A percentile compares a stretch with the other conserved stretches of the same genome.
Conservation (phyloP, 1,284 basidiomycete species). For the Ustilago sp. region DNA sequence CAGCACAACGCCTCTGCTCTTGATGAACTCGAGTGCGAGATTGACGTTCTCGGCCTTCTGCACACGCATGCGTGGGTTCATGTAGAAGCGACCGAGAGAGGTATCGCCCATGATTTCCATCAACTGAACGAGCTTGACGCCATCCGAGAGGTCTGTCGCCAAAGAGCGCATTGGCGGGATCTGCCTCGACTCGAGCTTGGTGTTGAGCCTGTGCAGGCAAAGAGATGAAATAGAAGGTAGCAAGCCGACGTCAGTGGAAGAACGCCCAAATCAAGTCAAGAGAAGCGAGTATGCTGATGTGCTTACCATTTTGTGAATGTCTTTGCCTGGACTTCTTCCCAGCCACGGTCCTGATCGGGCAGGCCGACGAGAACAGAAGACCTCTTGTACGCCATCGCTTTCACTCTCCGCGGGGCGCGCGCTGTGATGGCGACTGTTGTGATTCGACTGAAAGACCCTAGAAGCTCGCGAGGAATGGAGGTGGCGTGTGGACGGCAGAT, state of each 20-base stretch:
- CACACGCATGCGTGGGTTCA: constrained; percentile 86
- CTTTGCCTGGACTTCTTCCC: constrained; percentile 67
- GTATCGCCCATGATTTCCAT: constrained; percentile 76
- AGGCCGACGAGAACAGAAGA: constrained; percentile 59
- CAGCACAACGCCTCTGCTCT: constrained; percentile 90
- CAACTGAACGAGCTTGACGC: constrained; percentile 85
- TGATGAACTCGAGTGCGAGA: constrained; percentile 94
- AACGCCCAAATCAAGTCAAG: background rate
- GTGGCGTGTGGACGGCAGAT: background rate
- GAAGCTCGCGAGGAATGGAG: background rate
- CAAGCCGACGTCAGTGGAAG: background rate
- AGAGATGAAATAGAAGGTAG: background rate
- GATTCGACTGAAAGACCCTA: background rate
- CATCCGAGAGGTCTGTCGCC: constrained; percentile 90
- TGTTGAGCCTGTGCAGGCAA: constrained; percentile 83
- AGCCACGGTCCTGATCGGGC: constrained; percentile 63
- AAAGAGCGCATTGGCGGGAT: constrained; percentile 92
- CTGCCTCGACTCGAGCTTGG: constrained; percentile 86
- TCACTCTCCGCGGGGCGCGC: constrained; percentile 1
- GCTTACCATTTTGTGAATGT: constrained; percentile 67
- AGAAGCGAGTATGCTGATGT: background rate
- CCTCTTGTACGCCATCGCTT: constrained; percentile 60
- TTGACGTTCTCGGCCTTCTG: constrained; percentile 99
- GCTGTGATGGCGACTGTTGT: background rate
- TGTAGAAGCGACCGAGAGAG: constrained; percentile 90